Conservation (phyloP, 805 yeast genomes). For the Ogataea parapolymorpha region DNA sequence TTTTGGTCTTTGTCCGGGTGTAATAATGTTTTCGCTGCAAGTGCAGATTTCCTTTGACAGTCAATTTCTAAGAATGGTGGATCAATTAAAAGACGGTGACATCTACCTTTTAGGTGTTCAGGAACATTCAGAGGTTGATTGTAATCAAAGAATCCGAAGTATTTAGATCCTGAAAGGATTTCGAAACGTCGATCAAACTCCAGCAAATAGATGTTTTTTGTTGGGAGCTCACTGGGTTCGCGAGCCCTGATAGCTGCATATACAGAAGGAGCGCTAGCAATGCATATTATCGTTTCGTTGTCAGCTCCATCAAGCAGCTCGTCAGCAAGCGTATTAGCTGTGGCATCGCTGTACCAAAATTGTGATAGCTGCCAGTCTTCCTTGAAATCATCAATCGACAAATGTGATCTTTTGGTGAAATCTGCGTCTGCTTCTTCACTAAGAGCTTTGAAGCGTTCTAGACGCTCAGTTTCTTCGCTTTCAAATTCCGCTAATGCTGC, state of each 20-base stretch:
- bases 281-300: conserved; percentile 62
- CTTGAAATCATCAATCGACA: conserved; percentile 64
- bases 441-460: conserved; percentile 53
- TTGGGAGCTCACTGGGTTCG: conserved; percentile 52
- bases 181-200: conserved; percentile 80
- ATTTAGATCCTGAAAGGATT: conserved; percentile 61
- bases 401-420: conserved; percentile 35
- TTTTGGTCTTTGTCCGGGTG: conserved; percentile 36
- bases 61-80: conserved; percentile 85
- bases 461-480: conserved; percentile 56
- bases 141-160: conserved; percentile 75
- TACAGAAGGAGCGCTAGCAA: conserved; percentile 89
- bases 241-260: conserved; percentile 73
- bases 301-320: conserved; percentile 78
- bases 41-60: conserved; percentile 71
- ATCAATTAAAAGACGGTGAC: conserved; percentile 73
- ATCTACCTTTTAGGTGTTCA: conserved; percentile 51
- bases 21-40: conserved; percentile 60
- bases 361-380: conserved; percentile 96
- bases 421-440: conserved; percentile 55
- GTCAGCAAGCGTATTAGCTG: conserved; percentile 65
- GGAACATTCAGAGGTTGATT: conserved; percentile 64
- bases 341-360: conserved; percentile 80
- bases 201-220: conserved; percentile 65
- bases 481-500: conserved; percentile 64